A percentile compares a stretch with the other conserved stretches of the same genome.
Conservation (phyloP, 2,329 filamentous ascomycete genomes). For the Ophiocordyceps australis region DNA sequence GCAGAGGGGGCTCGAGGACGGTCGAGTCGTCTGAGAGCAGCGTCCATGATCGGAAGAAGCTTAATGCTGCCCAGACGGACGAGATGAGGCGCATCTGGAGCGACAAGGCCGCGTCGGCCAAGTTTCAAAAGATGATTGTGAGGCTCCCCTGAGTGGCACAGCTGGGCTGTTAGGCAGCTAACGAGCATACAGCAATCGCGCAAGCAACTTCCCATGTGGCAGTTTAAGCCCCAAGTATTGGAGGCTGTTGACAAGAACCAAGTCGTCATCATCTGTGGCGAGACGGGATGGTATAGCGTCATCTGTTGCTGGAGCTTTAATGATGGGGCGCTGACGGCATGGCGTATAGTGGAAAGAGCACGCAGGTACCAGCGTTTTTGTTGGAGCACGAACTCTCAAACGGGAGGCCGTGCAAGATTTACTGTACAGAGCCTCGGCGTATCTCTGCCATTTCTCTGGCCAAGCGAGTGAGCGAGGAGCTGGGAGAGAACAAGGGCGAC, state of each 20-base stretch:
- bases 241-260: conserved; percentile 61
- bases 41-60: conserved; percentile 22
- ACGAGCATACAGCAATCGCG: conserved; percentile 41
- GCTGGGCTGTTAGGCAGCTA: too few relatives aligned
- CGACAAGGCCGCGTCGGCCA: conserved; percentile 34
- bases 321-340: too few relatives aligned
- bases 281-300: conserved; percentile 59
- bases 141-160: too few relatives aligned
- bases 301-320: background rate
- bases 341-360: conserved; percentile 87
- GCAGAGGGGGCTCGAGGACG: conserved; percentile 27
- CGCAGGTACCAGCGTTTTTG: conserved; percentile 87
- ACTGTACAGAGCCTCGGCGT: conserved; percentile 84
- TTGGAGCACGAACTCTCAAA: conserved; percentile 73
- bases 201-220: conserved; percentile 76
- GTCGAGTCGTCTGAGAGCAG: conserved; percentile 30
- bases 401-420: conserved; percentile 75
- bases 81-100: conserved; percentile 40
- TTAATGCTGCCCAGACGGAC: conserved; percentile 20
- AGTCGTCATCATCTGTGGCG: conserved; percentile 85
- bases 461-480: conserved; percentile 80
- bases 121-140: conserved; percentile 65
- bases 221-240: conserved; percentile 63
- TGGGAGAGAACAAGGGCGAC: conserved; percentile 70
- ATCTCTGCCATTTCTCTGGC: conserved; percentile 94